phyloP scores from a whole-genome alignment of 164 flowering plant genomes.

The Platanus orientalis region DNA sequence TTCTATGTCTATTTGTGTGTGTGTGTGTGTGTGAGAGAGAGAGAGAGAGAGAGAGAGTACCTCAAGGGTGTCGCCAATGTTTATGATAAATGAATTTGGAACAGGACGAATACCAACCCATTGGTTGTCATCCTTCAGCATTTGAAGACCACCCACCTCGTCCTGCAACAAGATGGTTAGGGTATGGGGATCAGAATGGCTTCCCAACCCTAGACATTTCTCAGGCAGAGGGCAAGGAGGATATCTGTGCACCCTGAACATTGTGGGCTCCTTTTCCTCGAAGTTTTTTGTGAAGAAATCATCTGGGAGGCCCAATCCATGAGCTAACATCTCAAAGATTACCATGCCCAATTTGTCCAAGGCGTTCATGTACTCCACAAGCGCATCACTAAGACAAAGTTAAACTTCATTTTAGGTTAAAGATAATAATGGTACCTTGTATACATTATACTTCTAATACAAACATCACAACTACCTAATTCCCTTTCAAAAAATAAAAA shows the following conservation, averaged over 20 bases:
- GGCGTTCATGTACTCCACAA: constrained; percentile 25
- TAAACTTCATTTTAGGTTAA: too few relatives aligned
- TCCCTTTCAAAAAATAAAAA: too few relatives aligned
- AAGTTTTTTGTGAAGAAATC: constrained; percentile 29
- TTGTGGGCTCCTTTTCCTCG: constrained; percentile 27
- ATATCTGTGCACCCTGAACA: constrained; percentile 29
- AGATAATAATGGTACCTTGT: too few relatives aligned
- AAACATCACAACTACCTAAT: too few relatives aligned
- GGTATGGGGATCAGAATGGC: constrained; percentile 36
- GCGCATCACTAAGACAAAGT: constrained; percentile 22
- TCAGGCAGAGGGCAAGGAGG: constrained; percentile 38
- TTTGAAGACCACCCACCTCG: constrained; percentile 35
- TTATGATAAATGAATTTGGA: constrained; percentile 29
- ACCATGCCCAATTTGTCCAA: constrained; percentile 28
- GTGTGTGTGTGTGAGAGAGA: neutral
- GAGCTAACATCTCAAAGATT: constrained; percentile 30
- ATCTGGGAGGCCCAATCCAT: constrained; percentile 26
- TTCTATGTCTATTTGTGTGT: too few relatives aligned
- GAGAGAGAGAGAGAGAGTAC: constrained; percentile 1
- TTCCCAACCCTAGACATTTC: constrained; percentile 32
- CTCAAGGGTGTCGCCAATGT: constrained; percentile 36
- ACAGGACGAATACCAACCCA: constrained; percentile 33
- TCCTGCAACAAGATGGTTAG: constrained; percentile 32
- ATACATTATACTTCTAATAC: too few relatives aligned
- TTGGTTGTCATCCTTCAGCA: constrained; percentile 15